These are phyloP conservation scores for Aspergillus niger DNA, from an alignment of 2,329 filamentous ascomycete genomes.

Conservation along the genomic window DNA sequence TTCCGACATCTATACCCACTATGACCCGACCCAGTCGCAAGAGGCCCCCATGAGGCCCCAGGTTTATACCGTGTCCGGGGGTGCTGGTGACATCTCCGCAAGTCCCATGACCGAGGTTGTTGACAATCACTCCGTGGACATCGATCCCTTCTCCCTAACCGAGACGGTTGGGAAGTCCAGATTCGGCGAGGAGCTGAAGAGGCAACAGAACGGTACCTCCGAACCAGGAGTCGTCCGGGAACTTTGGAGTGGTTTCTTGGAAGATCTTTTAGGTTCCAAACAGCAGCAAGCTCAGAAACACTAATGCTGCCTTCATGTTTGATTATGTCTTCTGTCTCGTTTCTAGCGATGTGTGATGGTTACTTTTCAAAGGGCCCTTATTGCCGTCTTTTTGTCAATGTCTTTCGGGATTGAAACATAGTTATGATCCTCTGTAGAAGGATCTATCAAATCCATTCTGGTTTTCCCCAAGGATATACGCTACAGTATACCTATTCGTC, in stretches of 20 bases:
- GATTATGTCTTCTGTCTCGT: slow-evolving; percentile 6
- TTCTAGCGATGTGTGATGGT: slow-evolving; percentile 17
- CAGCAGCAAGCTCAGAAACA: slow-evolving; percentile 26
- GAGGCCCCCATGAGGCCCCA: slow-evolving; percentile 54
- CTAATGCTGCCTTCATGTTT: slow-evolving; percentile 11
- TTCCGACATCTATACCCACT: slow-evolving; percentile 41
- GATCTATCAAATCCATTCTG: neutral
- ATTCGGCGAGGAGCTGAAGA: slow-evolving; percentile 37
- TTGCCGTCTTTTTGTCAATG: neutral
- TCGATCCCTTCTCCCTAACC: slow-evolving; percentile 60
- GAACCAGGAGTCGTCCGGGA: slow-evolving; percentile 36
- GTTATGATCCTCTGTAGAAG: neutral
- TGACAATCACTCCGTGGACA: slow-evolving; percentile 58
- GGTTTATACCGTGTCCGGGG: slow-evolving; percentile 56
- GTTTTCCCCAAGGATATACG: neutral
- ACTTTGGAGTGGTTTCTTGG: slow-evolving; percentile 40
- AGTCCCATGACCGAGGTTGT: slow-evolving; percentile 61
- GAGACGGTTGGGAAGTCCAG: slow-evolving; percentile 49
- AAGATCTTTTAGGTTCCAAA: slow-evolving; percentile 41
- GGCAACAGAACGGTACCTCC: slow-evolving; percentile 37
- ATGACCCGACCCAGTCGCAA: slow-evolving; percentile 24
- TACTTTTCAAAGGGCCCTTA: slow-evolving; percentile 1
- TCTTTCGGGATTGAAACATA: neutral
- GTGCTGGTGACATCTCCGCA: slow-evolving; percentile 46
- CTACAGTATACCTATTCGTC: neutral